A percentile compares a stretch with the other conserved stretches of the same genome.
phyloP scores from a whole-genome alignment of 2,329 filamentous ascomycete genomes.

The Penicillium sp. region DNA sequence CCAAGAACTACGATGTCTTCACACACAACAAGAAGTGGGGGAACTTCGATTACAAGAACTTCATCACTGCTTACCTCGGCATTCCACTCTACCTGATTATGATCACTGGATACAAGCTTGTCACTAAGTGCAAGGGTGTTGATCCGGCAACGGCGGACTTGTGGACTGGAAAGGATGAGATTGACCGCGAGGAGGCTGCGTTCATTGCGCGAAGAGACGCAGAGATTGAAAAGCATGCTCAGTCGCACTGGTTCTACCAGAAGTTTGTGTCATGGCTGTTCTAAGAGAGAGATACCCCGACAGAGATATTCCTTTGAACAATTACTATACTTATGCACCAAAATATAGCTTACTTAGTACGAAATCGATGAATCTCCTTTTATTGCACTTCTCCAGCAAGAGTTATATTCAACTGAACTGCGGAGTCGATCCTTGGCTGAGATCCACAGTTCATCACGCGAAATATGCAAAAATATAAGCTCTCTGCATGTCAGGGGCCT shows the following conservation, averaged over 20 bases:
- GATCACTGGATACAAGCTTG: constrained; percentile 67
- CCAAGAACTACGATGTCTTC: constrained; percentile 81
- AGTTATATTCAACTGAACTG: too few species aligned
- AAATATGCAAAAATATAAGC: too few species aligned
- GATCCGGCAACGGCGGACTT: constrained; percentile 64
- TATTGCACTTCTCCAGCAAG: too few species aligned
- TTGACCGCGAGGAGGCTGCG: constrained; percentile 70
- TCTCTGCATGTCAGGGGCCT: too few species aligned
- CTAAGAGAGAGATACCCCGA: too few species aligned
- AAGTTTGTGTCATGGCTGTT: constrained; percentile 63
- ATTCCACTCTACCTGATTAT: constrained; percentile 72
- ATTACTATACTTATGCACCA: neutral
- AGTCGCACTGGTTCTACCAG: constrained; percentile 56
- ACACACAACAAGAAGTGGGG: constrained; percentile 49
- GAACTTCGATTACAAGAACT: constrained; percentile 70
- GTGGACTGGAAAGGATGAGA: constrained; percentile 69
- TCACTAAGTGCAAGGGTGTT: constrained; percentile 56
- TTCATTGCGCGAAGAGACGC: constrained; percentile 60
- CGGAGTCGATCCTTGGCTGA: too few species aligned
- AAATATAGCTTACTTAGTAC: neutral
- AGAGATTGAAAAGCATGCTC: constrained; percentile 36
- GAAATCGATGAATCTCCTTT: too few species aligned
- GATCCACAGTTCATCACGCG: too few species aligned
- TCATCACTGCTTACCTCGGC: constrained; percentile 74
- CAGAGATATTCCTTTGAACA: neutral